Evolutionary conservation across 1,139 yeast species (phyloP).

Genomic region (Kodamaea alishanica): DNA sequence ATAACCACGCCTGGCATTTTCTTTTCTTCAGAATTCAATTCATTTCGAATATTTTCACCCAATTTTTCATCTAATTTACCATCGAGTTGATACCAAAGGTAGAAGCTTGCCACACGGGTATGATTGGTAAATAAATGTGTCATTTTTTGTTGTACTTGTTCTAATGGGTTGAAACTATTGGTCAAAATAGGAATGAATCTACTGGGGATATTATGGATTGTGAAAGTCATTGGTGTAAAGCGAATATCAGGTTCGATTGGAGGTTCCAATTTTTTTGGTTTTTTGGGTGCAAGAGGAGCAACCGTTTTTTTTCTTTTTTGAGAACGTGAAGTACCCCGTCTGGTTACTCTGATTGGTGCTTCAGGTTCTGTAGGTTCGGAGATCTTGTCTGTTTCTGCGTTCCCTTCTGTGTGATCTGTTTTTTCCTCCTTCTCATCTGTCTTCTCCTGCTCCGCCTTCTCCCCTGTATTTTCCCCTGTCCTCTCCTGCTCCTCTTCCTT

Average conservation of each 20-base stretch:
- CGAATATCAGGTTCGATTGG: constrained; percentile 41
- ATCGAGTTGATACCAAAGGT: constrained; percentile 84
- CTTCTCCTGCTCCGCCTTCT: constrained; percentile 16
- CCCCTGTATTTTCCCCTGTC: constrained; percentile 10
- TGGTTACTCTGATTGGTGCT: constrained; percentile 8
- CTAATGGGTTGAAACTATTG: constrained; percentile 61
- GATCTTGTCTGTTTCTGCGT: constrained; percentile 11
- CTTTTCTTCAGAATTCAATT: constrained; percentile 40
- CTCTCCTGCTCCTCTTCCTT: constrained; percentile 7
- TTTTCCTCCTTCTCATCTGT: constrained; percentile 20
- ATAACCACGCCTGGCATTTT: constrained; percentile 33
- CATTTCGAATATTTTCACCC: constrained; percentile 46
- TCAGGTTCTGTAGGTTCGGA: constrained; percentile 3
- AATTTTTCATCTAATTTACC: constrained; percentile 65
- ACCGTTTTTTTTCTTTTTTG: constrained; percentile 23
- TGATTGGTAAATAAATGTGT: constrained; percentile 57
- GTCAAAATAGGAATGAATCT: constrained; percentile 65
- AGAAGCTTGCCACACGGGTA: constrained; percentile 54
- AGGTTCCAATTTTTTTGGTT: constrained; percentile 18
- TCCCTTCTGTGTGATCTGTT: constrained; percentile 10
- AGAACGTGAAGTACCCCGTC: constrained; percentile 20
- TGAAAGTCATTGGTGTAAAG: constrained; percentile 64
- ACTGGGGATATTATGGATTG: constrained; percentile 58
- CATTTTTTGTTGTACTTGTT: constrained; percentile 61
- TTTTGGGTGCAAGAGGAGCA: constrained; percentile 22